phyloP scores from a whole-genome alignment of 345 rosid genomes.

The Eucalyptus globulus region DNA sequence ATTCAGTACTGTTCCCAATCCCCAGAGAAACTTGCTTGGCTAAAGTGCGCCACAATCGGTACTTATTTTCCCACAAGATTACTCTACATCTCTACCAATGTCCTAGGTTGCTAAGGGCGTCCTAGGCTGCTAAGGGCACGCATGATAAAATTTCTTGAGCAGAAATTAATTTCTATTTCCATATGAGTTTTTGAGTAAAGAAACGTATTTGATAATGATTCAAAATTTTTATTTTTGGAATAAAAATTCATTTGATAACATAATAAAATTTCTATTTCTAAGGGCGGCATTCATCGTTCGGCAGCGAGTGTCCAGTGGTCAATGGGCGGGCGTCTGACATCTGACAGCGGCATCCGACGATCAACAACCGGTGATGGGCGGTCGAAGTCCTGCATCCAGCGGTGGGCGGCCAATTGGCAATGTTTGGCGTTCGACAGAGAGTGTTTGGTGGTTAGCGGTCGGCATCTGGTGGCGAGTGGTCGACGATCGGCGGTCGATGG shows the following conservation, averaged over 20 bases:
- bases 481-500: accelerated
- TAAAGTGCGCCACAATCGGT: background rate
- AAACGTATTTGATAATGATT: no score
- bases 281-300: accelerated
- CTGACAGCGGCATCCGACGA: accelerated
- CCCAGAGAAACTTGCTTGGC: background rate
- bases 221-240: no score
- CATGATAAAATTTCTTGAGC: no score
- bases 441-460: accelerated
- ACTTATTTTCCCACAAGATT: background rate
- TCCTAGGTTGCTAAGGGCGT: background rate
- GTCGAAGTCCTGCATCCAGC: accelerated
- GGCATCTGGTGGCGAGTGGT: accelerated
- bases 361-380: accelerated
- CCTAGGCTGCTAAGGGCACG: accelerated
- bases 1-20: background rate
- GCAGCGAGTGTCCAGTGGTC: accelerated
- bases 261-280: no score
- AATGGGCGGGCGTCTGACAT: accelerated
- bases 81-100: background rate
- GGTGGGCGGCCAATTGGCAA: accelerated
- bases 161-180: accelerated
- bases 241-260: no score
- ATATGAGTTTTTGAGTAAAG: no score
- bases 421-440: accelerated